Base-by-base conservation (phyloP, 2,329 filamentous ascomycete species). In the Nectriaceae sp. region DNA sequence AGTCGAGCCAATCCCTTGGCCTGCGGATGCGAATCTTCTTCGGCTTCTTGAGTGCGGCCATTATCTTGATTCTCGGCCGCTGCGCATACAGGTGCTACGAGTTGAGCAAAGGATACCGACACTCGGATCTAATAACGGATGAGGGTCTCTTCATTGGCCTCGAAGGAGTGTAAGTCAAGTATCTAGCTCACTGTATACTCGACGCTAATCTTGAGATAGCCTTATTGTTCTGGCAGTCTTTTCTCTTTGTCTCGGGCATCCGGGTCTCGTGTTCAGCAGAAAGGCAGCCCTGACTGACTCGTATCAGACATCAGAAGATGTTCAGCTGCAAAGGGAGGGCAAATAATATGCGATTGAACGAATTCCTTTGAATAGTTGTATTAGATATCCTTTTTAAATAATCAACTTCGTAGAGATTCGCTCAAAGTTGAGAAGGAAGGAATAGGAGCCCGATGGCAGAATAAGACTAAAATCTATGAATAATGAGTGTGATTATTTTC, bases 71-170 rank as follows among this genome's bases (percentile, higher is more conserved):
- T 55, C 77, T 87, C 33, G 76, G 78, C 4, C 73, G 85, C 15
- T 85, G 79, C 54, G 73, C 79, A 10, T 88, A 83, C 64, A 76
- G 85, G 45, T 82, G 86, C 36, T 81, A 82, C 10, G 85, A 89
- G 67, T 65, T 88, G 50, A 80, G 77, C 52, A 70, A 83, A 33
- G 85, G 85, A 2, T 88, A 84, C 69, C 71, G 60, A 4, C 35
- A 65, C 21, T 83, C 82, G 0, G 63, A 71, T 5, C 64, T 86
- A 46, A 79, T 85, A 35, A 69, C 69, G 4, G 60, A 82, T 35
- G 66, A 83, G 59, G 65, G 63, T 0, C 60, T 77, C 3, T 83
- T 83, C 52, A 80, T 82, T 52, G 75, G 66, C 0, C 68, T 83
- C 0, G 80, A 83, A 67, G 77, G 76, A 64, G 69, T 70, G 71